Base-by-base conservation (phyloP, 2,329 filamentous ascomycete species). In the Cyanodermella asteris region DNA sequence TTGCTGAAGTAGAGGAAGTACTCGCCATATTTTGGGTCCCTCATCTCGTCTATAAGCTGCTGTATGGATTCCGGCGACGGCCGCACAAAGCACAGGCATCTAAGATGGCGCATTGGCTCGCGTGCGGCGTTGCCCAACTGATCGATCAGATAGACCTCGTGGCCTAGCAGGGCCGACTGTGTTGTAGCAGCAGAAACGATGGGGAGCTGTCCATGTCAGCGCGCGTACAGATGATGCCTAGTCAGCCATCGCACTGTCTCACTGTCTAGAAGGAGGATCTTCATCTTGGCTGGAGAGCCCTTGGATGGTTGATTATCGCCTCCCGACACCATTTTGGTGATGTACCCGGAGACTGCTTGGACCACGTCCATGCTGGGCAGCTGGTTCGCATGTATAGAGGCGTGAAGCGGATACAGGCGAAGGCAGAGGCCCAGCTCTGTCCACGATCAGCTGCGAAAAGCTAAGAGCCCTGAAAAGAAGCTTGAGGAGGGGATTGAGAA, bases 1-100 rank as follows among this genome's bases (percentile, higher is more conserved):
- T 97, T 97, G 57, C 81, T 94, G 49, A 97, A 91, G 49, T 90
- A 93, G 28, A 97, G 64, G 43, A 91, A 70, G 51, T 97, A 97
- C 53, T 97, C 87, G 35, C 87, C 84, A 40, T 97, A 97, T 45
- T 82, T 93, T 4, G 87, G 90, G 24, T 94, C 84, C 31, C 87
- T 67, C 28, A 97, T 62, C 54, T 97, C 87, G 42, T 97, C 87
- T 37, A 97, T 84, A 26, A 97, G 64, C 33, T 76, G 67, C 44
- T 97, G 82, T 42, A 94, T 81, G 5, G 84, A 90, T 37, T 90
- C 80, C 8, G 84, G 64, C 0, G 84, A 91, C 6, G 87, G 87
- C 20, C 90, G 72, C 23, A 97, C 65, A 38, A 97, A 84, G 45
- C 81, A 93, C 15, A 94, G 55, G 47, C 87, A 97, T 26, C 81